A percentile compares a stretch with the other conserved stretches of the same genome.
Conservation (phyloP, 208 protist species). For the Plasmodiophora brassicae region DNA sequence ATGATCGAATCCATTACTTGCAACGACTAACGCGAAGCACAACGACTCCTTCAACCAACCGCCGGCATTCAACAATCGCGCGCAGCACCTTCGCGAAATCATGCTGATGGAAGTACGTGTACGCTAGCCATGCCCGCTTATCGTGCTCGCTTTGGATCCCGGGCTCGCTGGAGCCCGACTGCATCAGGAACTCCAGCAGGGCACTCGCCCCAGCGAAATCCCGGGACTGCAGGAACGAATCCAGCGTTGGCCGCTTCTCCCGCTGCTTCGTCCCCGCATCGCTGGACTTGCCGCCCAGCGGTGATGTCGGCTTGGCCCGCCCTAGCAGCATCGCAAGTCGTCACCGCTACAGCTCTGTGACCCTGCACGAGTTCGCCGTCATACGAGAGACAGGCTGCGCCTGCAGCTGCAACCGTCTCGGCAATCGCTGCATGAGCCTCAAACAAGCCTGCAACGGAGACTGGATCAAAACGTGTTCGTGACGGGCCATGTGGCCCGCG, state of each 20-base stretch:
- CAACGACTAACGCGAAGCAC: slow-evolving; percentile 53
- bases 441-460: too few species aligned
- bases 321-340: slow-evolving; percentile 31
- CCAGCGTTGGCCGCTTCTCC: slow-evolving; percentile 47
- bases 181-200: slow-evolving; percentile 47
- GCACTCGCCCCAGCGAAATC: slow-evolving; percentile 60
- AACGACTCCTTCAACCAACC: neutral
- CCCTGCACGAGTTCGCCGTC: too few species aligned
- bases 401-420: too few species aligned
- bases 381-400: too few species aligned
- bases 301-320: neutral
- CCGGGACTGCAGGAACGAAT: slow-evolving; percentile 43
- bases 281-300: neutral
- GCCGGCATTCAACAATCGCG: too few species aligned
- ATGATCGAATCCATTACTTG: slow-evolving; percentile 73
- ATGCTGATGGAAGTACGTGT: neutral
- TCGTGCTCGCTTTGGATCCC: neutral
- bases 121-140: neutral
- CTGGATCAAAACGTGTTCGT: too few species aligned
- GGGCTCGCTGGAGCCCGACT: neutral
- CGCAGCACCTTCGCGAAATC: slow-evolving; percentile 3
- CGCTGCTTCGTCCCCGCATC: neutral
- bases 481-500: too few species aligned
- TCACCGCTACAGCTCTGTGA: too few species aligned
- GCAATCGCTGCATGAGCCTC: too few species aligned